These are phyloP conservation scores for Pseudocercospora vitis DNA, from an alignment of 2,329 filamentous ascomycete species.

Conservation along the genomic window DNA sequence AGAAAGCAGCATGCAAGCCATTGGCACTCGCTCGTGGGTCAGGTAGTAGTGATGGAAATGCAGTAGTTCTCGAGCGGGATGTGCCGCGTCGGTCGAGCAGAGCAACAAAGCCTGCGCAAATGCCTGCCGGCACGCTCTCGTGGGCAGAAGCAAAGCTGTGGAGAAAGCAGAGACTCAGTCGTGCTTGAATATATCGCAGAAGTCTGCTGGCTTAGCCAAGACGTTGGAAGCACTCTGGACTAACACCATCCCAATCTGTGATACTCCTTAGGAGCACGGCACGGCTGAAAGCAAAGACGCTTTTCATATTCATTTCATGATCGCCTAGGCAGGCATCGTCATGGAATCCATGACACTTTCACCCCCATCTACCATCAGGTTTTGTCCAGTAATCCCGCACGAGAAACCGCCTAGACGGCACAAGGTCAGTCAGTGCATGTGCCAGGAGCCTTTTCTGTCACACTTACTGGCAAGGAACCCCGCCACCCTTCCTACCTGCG, in stretches of 20 bases:
- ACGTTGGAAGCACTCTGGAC: not conserved
- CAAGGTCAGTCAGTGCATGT: too few relatives aligned
- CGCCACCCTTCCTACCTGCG: constrained; percentile 60
- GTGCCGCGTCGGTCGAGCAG: not conserved
- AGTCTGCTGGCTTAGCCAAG: not conserved
- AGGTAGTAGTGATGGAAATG: too few relatives aligned
- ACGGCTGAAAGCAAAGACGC: too few relatives aligned
- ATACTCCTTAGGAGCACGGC: too few relatives aligned
- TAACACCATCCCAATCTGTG: not conserved
- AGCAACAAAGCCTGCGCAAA: not conserved
- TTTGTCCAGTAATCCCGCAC: constrained; percentile 62
- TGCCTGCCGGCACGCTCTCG: constrained; percentile 6
- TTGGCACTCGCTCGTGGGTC: too few relatives aligned
- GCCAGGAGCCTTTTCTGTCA: too few relatives aligned
- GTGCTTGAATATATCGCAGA: not conserved
- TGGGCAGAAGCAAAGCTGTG: not conserved
- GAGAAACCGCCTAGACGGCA: too few relatives aligned
- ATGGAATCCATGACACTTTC: constrained; percentile 43
- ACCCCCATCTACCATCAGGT: constrained; percentile 63
- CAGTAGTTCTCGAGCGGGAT: not conserved
- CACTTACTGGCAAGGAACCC: constrained; percentile 63
- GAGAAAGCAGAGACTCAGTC: not conserved
- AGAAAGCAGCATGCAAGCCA: not conserved
- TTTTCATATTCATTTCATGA: too few relatives aligned
- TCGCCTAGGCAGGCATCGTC: constrained; percentile 31